These are phyloP conservation scores for Pseudonitzschia delicatissima DNA, from an alignment of 108 stramenopile species.

Conservation along the genomic window DNA sequence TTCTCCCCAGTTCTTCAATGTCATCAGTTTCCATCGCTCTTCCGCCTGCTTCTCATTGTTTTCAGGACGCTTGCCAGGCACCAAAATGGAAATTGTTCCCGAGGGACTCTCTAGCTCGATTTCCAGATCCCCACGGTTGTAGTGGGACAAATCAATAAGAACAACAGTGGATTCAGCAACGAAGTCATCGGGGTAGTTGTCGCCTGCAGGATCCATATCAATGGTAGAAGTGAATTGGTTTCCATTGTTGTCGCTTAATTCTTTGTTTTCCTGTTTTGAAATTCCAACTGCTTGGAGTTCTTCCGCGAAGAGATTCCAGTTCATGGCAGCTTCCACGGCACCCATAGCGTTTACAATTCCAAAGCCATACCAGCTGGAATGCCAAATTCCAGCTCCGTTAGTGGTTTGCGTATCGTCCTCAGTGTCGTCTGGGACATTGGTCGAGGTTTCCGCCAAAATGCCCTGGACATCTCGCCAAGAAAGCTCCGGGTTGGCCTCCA, in stretches of 20 bases:
- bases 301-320: conserved; percentile 19
- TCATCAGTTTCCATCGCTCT: conserved; percentile 43
- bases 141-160: conserved; percentile 28
- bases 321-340: conserved; percentile 28
- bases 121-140: conserved; percentile 37
- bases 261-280: conserved; percentile 7
- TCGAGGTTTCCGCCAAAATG: conserved; percentile 35
- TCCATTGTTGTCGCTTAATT: not conserved
- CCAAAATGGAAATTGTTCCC: conserved; percentile 33
- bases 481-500: conserved; percentile 42
- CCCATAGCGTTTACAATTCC: conserved; percentile 45
- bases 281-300: conserved; percentile 21
- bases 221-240: not conserved
- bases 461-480: conserved; percentile 58
- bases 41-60: not conserved
- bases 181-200: conserved; percentile 13
- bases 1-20: conserved; percentile 46
- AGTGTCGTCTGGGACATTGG: not conserved
- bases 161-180: conserved; percentile 37
- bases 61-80: conserved; percentile 32
- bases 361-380: conserved; percentile 48
- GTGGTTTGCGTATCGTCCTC: conserved; percentile 1
- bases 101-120: conserved; percentile 30
- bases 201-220: not conserved
- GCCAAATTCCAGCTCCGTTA: conserved; percentile 39